Evolutionary conservation across 495 filamentous ascomycete species (phyloP).

Genomic region (Friedmanniomyces endolithicus): DNA sequence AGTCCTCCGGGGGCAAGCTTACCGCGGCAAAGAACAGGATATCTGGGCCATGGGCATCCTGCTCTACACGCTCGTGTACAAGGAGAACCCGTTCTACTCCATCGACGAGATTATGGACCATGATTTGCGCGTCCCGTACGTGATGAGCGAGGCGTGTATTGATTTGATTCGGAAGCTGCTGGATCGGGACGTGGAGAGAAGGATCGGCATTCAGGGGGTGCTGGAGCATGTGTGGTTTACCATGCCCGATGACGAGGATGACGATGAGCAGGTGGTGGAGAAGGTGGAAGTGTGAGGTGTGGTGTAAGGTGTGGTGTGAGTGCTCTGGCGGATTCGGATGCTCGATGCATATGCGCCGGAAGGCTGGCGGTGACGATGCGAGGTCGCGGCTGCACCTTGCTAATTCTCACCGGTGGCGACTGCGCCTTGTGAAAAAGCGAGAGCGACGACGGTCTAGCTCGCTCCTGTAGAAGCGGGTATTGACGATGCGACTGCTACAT

Average conservation of each 20-base stretch:
- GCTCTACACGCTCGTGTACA: conserved; percentile 96
- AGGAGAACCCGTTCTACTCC: conserved; percentile 98
- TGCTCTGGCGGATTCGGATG: no score
- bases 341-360: no score
- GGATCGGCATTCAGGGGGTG: conserved; percentile 72
- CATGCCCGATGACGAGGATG: conserved; percentile 10
- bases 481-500: no score
- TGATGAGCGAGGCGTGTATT: conserved; percentile 83
- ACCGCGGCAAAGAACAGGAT: conserved; percentile 92
- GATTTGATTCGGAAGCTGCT: conserved; percentile 84
- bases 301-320: no score
- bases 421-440: no score
- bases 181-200: conserved; percentile 69
- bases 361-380: no score
- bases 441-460: no score
- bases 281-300: no score
- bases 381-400: no score
- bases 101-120: conserved; percentile 99
- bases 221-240: conserved; percentile 70
- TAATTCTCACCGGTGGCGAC: no score
- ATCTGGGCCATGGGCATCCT: conserved; percentile 98
- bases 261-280: neutral
- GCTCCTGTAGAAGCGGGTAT: no score
- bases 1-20: conserved; percentile 85
- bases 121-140: conserved; percentile 79